phyloP scores from a whole-genome alignment of 129 eudicot species.

The Deinandra increscens region DNA sequence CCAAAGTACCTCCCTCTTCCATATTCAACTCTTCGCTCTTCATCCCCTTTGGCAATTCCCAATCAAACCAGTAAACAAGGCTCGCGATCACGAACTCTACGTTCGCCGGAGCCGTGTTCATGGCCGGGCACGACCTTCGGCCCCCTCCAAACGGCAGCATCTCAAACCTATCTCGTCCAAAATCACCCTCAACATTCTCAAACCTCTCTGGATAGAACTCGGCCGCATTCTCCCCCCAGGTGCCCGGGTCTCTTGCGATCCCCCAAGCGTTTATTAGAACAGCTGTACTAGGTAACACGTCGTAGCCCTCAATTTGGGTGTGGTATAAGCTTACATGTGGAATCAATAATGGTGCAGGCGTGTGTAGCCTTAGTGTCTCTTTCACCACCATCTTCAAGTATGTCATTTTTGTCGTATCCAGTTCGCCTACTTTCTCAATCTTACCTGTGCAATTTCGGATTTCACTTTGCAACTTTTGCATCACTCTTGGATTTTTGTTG shows the following conservation, averaged over 20 bases:
- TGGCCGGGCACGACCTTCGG: background rate
- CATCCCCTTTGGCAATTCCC: background rate
- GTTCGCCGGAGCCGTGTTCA: constrained; percentile 4
- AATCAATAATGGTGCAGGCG: background rate
- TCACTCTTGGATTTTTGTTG: background rate
- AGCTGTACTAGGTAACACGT: background rate
- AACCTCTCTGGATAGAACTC: too few species aligned
- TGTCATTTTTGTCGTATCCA: constrained; percentile 36
- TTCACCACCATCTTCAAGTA: too few species aligned
- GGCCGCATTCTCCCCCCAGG: too few species aligned
- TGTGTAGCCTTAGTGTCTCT: background rate
- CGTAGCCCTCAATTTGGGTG: constrained; percentile 15
- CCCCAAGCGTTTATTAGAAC: constrained; percentile 17
- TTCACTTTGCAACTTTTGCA: constrained; percentile 31
- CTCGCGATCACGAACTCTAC: constrained; percentile 14
- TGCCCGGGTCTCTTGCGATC: constrained; percentile 11
- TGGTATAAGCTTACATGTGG: background rate
- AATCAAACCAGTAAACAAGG: too few species aligned
- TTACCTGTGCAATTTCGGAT: constrained; percentile 9
- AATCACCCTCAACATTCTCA: background rate
- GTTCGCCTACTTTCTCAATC: constrained; percentile 12
- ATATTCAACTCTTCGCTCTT: constrained; percentile 26
- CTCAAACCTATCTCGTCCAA: background rate
- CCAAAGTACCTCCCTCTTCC: constrained; percentile 17
- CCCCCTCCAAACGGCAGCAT: background rate